Conservation (phyloP, 495 filamentous ascomycete genomes). For the Hypoxylon lienhwacheense region DNA sequence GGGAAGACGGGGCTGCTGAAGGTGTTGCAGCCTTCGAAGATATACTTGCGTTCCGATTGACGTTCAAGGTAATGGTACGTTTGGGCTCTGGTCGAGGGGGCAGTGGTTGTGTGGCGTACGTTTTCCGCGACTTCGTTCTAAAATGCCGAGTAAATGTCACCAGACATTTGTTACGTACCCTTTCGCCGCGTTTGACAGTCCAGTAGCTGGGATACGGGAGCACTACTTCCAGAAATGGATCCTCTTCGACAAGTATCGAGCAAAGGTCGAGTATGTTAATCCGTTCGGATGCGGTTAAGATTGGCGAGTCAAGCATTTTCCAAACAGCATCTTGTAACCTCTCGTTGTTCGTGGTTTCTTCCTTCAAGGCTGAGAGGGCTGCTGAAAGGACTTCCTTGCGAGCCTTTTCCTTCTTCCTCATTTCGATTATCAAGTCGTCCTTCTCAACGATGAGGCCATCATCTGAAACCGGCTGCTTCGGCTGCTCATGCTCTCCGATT, state of each 20-base stretch:
- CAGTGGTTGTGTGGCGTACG: slow-evolving; percentile 17
- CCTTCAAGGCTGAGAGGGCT: slow-evolving; percentile 73
- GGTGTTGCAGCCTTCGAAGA: slow-evolving; percentile 24
- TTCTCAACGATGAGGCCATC: slow-evolving; percentile 81
- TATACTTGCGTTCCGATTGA: slow-evolving; percentile 28
- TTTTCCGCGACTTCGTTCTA: slow-evolving; percentile 39
- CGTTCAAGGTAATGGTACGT: slow-evolving; percentile 37
- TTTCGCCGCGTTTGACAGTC: slow-evolving; percentile 57
- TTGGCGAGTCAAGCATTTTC: slow-evolving; percentile 71
- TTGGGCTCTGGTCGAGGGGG: slow-evolving; percentile 37
- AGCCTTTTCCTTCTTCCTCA: slow-evolving; percentile 67
- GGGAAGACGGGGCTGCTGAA: slow-evolving; percentile 17
- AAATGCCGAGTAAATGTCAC: slow-evolving; percentile 40
- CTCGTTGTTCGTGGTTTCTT: slow-evolving; percentile 64
- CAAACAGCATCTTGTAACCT: slow-evolving; percentile 72
- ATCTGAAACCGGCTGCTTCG: slow-evolving; percentile 37
- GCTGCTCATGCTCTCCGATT: slow-evolving; percentile 59
- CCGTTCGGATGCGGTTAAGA: slow-evolving; percentile 69
- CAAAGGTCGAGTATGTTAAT: slow-evolving; percentile 78
- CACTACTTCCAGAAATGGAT: slow-evolving; percentile 61
- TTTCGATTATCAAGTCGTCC: slow-evolving; percentile 60
- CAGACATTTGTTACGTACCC: slow-evolving; percentile 30
- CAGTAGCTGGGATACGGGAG: slow-evolving; percentile 74
- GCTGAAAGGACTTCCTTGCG: slow-evolving; percentile 75
- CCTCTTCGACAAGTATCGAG: slow-evolving; percentile 67